Percentiles rank a stretch among this genome's conserved stretches.
Conservation (phyloP, 2,329 filamentous ascomycete species). For the Botrytis pseudocinerea region DNA sequence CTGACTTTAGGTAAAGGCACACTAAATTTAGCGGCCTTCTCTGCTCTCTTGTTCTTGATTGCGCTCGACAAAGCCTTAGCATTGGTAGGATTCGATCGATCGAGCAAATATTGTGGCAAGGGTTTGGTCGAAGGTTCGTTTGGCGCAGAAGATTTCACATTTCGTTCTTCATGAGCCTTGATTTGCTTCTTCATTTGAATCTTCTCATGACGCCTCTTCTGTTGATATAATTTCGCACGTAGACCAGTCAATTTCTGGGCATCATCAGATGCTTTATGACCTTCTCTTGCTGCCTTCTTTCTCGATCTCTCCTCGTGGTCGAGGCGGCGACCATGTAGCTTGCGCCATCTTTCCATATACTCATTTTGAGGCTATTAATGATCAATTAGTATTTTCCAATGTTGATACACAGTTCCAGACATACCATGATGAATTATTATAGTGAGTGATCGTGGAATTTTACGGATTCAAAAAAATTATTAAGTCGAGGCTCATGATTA, state of each 20-base stretch:
- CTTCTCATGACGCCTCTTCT: constrained; percentile 96
- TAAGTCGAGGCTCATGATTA: constrained; percentile 23
- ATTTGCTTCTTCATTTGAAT: constrained; percentile 96
- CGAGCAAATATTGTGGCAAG: constrained; percentile 89
- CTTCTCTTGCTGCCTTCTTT: constrained; percentile 85
- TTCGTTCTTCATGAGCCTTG: constrained; percentile 91
- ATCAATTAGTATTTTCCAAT: constrained; percentile 33
- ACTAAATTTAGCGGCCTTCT: constrained; percentile 90
- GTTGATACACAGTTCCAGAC: constrained; percentile 22
- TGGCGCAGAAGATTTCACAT: constrained; percentile 81
- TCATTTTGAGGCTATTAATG: constrained; percentile 73
- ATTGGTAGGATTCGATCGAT: constrained; percentile 62
- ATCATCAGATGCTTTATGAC: constrained; percentile 83
- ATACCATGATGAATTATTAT: constrained; percentile 32
- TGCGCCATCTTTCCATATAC: constrained; percentile 78
- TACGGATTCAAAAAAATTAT: constrained; percentile 25
- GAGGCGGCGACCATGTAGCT: constrained; percentile 54
- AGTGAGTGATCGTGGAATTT: constrained; percentile 25
- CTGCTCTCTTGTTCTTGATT: constrained; percentile 93
- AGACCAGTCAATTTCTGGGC: constrained; percentile 92
- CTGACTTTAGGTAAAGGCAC: constrained; percentile 93
- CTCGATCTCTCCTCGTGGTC: constrained; percentile 70
- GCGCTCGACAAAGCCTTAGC: constrained; percentile 75
- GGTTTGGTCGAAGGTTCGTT: constrained; percentile 79
- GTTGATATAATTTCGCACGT: constrained; percentile 87